These are phyloP conservation scores for Andrographis paniculata DNA, from an alignment of 305 asterid genomes.

Conservation along the genomic window DNA sequence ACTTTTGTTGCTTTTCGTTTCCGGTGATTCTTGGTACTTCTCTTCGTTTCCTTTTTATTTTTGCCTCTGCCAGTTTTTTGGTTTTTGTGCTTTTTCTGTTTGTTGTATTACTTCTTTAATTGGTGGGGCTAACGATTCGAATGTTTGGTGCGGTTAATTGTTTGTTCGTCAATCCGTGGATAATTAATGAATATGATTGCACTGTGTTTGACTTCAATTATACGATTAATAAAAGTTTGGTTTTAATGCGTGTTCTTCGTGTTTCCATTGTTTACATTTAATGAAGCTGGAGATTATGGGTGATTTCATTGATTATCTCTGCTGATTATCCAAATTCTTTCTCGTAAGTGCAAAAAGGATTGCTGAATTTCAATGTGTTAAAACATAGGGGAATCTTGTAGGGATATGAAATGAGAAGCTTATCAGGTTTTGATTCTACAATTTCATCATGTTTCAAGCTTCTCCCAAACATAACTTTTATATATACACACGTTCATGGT, in stretches of 20 bases:
- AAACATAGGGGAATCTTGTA: no score
- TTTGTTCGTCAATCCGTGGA: conserved; percentile 12
- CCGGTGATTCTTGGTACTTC: conserved; percentile 36
- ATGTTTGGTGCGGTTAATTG: conserved; percentile 2
- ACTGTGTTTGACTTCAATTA: conserved; percentile 2
- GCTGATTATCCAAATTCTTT: conserved; percentile 8
- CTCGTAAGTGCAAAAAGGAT: neutral
- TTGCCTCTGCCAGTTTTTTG: neutral
- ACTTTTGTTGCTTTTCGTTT: conserved; percentile 31
- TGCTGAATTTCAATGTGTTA: no score
- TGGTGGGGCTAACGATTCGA: conserved; percentile 11
- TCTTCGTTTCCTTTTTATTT: conserved; percentile 3
- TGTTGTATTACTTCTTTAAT: conserved; percentile 3
- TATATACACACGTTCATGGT: no score
- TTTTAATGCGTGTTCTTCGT: conserved; percentile 5
- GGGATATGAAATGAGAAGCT: neutral
- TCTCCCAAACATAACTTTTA: no score
- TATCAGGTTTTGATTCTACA: neutral
- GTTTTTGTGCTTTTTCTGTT: neutral
- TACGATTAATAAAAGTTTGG: conserved; percentile 3
- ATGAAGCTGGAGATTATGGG: conserved; percentile 13
- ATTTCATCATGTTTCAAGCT: neutral
- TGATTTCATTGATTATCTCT: conserved; percentile 7
- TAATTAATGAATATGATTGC: conserved; percentile 5
- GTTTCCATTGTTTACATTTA: conserved; percentile 6